Conservation (phyloP, 163 green algal species). For the Scenedesmus sp. region DNA sequence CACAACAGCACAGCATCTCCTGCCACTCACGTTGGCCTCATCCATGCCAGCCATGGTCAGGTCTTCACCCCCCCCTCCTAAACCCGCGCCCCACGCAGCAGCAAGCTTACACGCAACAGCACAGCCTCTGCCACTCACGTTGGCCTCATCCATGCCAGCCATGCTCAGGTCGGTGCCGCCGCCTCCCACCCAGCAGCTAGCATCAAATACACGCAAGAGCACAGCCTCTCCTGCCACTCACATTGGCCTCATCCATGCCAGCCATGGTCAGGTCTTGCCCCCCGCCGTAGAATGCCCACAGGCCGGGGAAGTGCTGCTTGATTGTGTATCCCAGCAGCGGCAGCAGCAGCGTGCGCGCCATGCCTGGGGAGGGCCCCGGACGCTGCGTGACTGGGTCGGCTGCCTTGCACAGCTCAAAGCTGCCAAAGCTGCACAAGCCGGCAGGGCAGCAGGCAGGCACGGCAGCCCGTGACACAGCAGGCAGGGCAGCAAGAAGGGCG, state of each 20-base stretch:
- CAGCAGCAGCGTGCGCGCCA: constrained; percentile 61
- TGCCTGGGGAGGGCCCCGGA: constrained; percentile 59
- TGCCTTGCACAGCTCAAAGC: constrained; percentile 76
- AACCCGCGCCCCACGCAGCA: too few relatives aligned
- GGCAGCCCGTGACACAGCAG: neutral
- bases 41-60: constrained; percentile 1
- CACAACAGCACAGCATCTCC: neutral
- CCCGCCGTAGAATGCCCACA: constrained; percentile 62
- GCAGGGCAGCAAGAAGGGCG: too few relatives aligned
- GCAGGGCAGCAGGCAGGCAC: neutral
- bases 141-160: neutral
- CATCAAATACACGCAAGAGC: neutral
- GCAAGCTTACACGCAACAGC: neutral
- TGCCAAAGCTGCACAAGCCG: constrained; percentile 60
- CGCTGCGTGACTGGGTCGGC: constrained; percentile 65
- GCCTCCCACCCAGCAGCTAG: neutral
- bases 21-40: neutral
- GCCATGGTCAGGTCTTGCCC: neutral
- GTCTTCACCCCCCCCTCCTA: neutral
- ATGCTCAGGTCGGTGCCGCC: neutral
- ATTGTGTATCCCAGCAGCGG: constrained; percentile 72
- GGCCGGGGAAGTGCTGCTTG: constrained; percentile 62
- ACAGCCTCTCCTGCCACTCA: neutral
- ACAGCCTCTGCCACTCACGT: neutral
- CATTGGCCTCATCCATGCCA: neutral